Base-by-base conservation (phyloP, 2,329 filamentous ascomycete species). In the Botrytis cinerea region DNA sequence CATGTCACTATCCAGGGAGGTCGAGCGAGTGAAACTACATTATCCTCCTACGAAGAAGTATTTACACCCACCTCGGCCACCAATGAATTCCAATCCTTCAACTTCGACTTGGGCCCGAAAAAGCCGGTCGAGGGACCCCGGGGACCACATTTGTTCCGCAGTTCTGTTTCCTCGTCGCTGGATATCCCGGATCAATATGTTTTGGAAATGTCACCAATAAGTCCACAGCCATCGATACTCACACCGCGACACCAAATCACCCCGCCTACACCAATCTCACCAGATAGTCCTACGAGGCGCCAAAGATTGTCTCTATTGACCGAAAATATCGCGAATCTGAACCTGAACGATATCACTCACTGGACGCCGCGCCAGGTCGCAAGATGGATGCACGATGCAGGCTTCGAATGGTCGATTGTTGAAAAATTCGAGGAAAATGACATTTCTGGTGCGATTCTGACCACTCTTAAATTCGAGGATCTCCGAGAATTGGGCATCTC, bases 401-500 rank as follows among this genome's bases (percentile, higher is more conserved):
- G 93, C 78, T 90, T 97, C 80, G 95, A 97, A 81, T 84, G 89
- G 70, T 84, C 87, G 10, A 87, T 95, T 69, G 91, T 96, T 18
- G 91, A 97, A 79, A 93, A 92, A 78, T 98, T 99, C 79, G 87
- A 95, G 75, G 89, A 92, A 79, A 97, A 99, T 82, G 95, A 99
- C 80, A 98, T 99, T 81, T 94, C 92, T 40, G 95, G 95, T 22
- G 87, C 90, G 7, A 93, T 98, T 73, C 85, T 98, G 32, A 90
- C 97, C 70, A 94, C 95, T n/a, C 85, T 99, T 61, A 94, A 97
- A 80, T 95, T 95, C 78, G 94, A 97, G 76, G 95, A 96, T 78
- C 84, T 96, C 73, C 92, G 92, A 81, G 93, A 96, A 82, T 87
- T 96, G 28, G 91, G 91, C 77, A 95, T 96, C 73, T 86, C 88